Conservation (phyloP, 73 alveolate species). For the Stentor roeselii region DNA sequence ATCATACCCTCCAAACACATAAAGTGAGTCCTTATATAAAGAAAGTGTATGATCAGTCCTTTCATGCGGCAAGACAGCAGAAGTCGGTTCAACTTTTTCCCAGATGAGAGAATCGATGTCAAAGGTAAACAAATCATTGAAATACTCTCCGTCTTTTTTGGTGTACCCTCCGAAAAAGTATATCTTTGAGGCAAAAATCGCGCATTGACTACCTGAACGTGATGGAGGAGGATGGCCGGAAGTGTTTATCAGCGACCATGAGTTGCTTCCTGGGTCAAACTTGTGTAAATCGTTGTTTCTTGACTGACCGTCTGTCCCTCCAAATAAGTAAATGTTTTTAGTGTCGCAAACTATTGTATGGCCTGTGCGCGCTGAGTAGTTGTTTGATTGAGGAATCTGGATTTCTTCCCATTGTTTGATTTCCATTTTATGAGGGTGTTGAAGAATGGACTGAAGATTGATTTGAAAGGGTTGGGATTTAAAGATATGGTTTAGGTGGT, state of each 20-base stretch:
- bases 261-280: slow-evolving; percentile 37
- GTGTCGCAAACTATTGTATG: slow-evolving; percentile 39
- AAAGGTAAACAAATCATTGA: slow-evolving; percentile 76
- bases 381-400: no score
- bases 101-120: slow-evolving; percentile 53
- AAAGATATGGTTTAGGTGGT: no score
- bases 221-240: slow-evolving; percentile 58
- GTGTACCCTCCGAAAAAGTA: slow-evolving; percentile 82
- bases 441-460: no score
- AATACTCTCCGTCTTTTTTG: slow-evolving; percentile 89
- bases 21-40: slow-evolving; percentile 50
- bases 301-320: slow-evolving; percentile 65
- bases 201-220: slow-evolving; percentile 67
- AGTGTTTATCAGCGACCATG: slow-evolving; percentile 38
- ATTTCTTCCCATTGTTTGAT: slow-evolving; percentile 1
- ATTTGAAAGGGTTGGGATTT: no score
- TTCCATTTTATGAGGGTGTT: no score
- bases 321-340: slow-evolving; percentile 51
- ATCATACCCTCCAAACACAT: slow-evolving; percentile 77
- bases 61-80: slow-evolving; percentile 35
- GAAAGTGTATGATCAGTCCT: slow-evolving; percentile 79
- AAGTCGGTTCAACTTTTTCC: slow-evolving; percentile 40
- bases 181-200: slow-evolving; percentile 35
- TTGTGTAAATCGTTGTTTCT: slow-evolving; percentile 47
- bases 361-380: slow-evolving; percentile 58